phyloP scores from a whole-genome alignment of 768 basidiomycete genomes.

The Asterophora parasitica region DNA sequence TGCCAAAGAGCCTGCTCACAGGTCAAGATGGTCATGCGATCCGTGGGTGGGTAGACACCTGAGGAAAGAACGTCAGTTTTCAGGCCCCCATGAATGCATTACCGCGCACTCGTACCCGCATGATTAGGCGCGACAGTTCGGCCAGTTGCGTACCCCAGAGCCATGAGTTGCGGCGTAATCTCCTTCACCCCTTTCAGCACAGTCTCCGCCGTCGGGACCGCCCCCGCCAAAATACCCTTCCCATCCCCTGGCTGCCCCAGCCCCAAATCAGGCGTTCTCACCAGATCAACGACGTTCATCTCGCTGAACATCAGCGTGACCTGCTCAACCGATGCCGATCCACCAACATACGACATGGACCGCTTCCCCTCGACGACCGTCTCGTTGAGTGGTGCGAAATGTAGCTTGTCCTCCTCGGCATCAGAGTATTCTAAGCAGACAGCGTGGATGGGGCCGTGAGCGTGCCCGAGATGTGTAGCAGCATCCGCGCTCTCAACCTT shows the following conservation, averaged over 20 bases:
- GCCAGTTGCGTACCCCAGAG: slow-evolving; percentile 73
- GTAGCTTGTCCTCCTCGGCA: slow-evolving; percentile 52
- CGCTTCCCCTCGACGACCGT: slow-evolving; percentile 9
- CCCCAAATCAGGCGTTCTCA: slow-evolving; percentile 60
- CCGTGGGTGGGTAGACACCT: slow-evolving; percentile 68
- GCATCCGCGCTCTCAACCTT: slow-evolving; percentile 9
- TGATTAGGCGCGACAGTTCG: slow-evolving; percentile 62
- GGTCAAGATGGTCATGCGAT: slow-evolving; percentile 73
- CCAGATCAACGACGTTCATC: slow-evolving; percentile 56
- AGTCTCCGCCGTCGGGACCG: slow-evolving; percentile 71
- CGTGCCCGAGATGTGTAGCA: slow-evolving; percentile 2
- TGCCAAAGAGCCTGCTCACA: slow-evolving; percentile 44
- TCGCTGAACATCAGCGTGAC: slow-evolving; percentile 50
- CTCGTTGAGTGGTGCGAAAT: slow-evolving; percentile 47
- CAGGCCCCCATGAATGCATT: background rate
- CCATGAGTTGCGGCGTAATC: slow-evolving; percentile 75
- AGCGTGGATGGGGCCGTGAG: slow-evolving; percentile 61
- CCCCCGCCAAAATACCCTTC: slow-evolving; percentile 64
- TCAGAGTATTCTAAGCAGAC: slow-evolving; percentile 68
- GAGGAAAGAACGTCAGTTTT: background rate
- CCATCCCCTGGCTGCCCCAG: slow-evolving; percentile 71
- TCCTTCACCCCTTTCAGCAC: slow-evolving; percentile 63
- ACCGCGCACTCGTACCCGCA: slow-evolving; percentile 33
- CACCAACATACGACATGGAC: slow-evolving; percentile 25
- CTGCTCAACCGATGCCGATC: slow-evolving; percentile 47